Percentiles rank a stretch among this genome's conserved stretches.
Conservation (phyloP, 345 rosid genomes). For the Rhodomyrtus tomentosa region DNA sequence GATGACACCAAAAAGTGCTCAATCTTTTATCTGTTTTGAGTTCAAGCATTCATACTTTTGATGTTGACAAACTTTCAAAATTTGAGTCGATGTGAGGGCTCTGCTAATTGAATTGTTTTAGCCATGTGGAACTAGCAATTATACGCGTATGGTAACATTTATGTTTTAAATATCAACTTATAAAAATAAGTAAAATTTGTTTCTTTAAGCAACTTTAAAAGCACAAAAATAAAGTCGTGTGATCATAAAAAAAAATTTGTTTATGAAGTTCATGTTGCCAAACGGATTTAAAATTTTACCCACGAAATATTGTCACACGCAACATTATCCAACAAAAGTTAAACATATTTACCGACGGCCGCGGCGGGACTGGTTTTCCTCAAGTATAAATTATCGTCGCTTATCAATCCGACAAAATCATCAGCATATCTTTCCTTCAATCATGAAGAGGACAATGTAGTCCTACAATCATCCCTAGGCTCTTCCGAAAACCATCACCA, state of each 20-base stretch:
- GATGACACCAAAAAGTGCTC: background rate
- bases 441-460: background rate
- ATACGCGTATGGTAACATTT: too few species aligned
- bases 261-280: too few species aligned
- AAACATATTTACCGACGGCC: fast-evolving
- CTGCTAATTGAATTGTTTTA: background rate
- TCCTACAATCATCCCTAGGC: background rate
- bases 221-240: too few species aligned
- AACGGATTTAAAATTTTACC: too few species aligned
- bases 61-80: background rate
- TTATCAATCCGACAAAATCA: background rate
- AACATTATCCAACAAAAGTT: background rate
- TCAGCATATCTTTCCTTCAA: background rate
- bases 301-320: too few species aligned
- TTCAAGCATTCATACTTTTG: background rate
- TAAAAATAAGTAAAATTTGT: too few species aligned
- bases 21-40: background rate
- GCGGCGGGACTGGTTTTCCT: background rate
- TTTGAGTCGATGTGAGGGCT: background rate
- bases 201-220: too few species aligned
- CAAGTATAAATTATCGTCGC: background rate
- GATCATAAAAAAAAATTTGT: too few species aligned
- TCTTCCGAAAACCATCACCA: background rate
- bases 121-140: fast-evolving
- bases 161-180: too few species aligned